A percentile compares a stretch with the other conserved stretches of the same genome.
phyloP scores from a whole-genome alignment of 768 basidiomycete species.

The Cystofilobasidium capitatum region DNA sequence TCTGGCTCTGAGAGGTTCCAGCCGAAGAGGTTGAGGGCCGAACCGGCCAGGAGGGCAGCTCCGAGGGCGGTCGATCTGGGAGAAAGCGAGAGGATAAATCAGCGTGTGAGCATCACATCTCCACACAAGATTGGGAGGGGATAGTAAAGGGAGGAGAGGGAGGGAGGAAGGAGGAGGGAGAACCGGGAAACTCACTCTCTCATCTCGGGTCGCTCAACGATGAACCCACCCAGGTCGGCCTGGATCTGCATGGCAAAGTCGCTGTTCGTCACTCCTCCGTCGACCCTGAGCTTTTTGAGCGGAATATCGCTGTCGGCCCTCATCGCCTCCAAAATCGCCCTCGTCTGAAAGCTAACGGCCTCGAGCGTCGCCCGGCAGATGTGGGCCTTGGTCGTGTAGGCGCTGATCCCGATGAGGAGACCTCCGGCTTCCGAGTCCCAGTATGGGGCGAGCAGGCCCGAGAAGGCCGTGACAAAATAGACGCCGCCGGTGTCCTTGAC shows the following conservation, averaged over 20 bases:
- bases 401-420: conserved; percentile 60
- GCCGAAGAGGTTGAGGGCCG: conserved; percentile 75
- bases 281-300: conserved; percentile 80
- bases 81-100: not conserved
- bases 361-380: conserved; percentile 91
- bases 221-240: conserved; percentile 66
- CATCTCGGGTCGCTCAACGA: conserved; percentile 88
- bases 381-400: conserved; percentile 74
- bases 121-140: not conserved
- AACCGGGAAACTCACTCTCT: conserved; percentile 58
- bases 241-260: conserved; percentile 44
- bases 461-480: conserved; percentile 50
- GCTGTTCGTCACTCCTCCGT: conserved; percentile 86
- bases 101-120: not conserved
- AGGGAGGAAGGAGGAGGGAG: not conserved
- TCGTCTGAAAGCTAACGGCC: conserved; percentile 86
- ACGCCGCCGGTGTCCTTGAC: conserved; percentile 75
- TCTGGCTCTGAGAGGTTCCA: conserved; percentile 82
- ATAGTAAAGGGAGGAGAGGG: no score
- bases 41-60: conserved; percentile 83
- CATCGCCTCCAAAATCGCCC: conserved; percentile 92
- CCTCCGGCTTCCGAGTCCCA: conserved; percentile 93
- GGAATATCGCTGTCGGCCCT: conserved; percentile 63
- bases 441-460: conserved; percentile 79
- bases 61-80: conserved; percentile 88